Evolutionary conservation across 352 stramenopile genomes (phyloP).

Genomic region (Globisporangium ultimum): DNA sequence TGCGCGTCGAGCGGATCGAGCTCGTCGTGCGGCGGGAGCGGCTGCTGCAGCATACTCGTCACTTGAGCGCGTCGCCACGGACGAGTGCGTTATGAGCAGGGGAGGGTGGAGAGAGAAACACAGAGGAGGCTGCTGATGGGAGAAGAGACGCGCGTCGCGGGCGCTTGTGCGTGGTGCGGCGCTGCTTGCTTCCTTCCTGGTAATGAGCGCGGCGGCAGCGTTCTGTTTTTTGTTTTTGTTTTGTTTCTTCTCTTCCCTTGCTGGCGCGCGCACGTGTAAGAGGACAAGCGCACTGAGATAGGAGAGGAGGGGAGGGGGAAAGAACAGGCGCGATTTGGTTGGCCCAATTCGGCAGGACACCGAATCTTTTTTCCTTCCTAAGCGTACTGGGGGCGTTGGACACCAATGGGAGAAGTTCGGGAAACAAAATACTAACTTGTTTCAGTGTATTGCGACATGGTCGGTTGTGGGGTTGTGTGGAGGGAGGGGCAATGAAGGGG

Average conservation of each 20-base stretch:
- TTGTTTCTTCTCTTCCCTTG: background rate
- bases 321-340: no score
- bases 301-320: background rate
- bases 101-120: background rate
- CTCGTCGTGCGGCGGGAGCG: slow-evolving; percentile 53
- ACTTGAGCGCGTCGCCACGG: no score
- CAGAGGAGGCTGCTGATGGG: background rate
- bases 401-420: background rate
- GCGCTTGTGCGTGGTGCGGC: background rate
- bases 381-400: background rate
- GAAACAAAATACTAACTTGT: background rate
- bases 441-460: background rate
- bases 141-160: background rate
- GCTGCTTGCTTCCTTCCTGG: background rate
- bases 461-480: background rate
- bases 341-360: background rate
- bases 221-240: slow-evolving; percentile 4
- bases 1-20: slow-evolving; percentile 70
- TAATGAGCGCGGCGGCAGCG: background rate
- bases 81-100: background rate
- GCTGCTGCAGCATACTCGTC: slow-evolving; percentile 41
- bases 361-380: background rate
- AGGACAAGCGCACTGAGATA: background rate
- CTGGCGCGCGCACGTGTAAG: background rate
- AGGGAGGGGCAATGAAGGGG: no score